Conservation (phyloP, 768 basidiomycete genomes). For the Leccinum boreale region DNA sequence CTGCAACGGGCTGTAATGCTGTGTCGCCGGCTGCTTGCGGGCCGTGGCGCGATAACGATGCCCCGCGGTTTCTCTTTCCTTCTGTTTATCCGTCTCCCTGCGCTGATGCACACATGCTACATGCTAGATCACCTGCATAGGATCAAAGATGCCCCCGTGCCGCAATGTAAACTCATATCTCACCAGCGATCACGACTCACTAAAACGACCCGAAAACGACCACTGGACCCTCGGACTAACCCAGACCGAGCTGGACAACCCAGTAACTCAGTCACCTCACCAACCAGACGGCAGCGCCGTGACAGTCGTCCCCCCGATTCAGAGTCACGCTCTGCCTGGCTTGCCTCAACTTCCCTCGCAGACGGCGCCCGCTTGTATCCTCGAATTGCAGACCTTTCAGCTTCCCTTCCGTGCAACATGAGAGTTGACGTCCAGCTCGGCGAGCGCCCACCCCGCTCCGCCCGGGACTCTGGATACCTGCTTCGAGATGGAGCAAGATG, state of each 20-base stretch:
- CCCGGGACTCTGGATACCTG: neutral
- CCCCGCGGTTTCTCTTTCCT: neutral
- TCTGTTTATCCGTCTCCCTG: neutral
- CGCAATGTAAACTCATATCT: neutral
- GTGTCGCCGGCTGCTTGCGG: too few relatives aligned
- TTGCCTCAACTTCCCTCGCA: too few relatives aligned
- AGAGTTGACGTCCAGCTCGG: neutral
- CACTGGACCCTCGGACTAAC: too few relatives aligned
- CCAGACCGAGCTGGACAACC: too few relatives aligned
- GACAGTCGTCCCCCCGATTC: neutral
- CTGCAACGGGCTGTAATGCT: too few relatives aligned
- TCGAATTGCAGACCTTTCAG: neutral
- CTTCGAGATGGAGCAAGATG: neutral
- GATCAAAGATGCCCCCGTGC: neutral
- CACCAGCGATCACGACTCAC: neutral
- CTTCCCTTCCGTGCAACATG: neutral
- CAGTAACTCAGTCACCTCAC: too few relatives aligned
- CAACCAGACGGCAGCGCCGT: too few relatives aligned
- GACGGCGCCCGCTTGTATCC: neutral
- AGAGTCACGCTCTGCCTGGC: neutral
- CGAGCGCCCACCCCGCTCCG: neutral
- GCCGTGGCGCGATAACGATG: too few relatives aligned
- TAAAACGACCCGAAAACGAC: too few relatives aligned
- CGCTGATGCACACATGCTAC: neutral
- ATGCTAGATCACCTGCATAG: neutral